Percentiles rank a stretch among this genome's conserved stretches.
Conservation (phyloP, 768 basidiomycete genomes). For the Bullera alba region DNA sequence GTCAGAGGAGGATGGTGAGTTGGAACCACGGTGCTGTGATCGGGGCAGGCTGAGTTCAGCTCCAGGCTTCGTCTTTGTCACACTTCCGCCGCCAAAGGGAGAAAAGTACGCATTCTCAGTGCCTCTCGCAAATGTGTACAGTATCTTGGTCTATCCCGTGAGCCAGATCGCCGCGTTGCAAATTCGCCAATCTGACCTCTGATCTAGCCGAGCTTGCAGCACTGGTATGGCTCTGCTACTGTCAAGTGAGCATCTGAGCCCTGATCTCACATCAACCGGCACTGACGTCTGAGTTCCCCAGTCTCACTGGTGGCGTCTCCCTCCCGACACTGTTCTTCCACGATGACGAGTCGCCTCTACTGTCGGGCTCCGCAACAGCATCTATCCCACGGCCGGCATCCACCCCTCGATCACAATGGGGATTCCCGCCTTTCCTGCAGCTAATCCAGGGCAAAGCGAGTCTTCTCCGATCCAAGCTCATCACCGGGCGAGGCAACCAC, state of each 20-base stretch:
- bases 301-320: conserved; percentile 48
- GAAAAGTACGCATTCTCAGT: conserved; percentile 96
- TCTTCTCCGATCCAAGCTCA: conserved; percentile 71
- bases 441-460: conserved; percentile 71
- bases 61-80: conserved; percentile 74
- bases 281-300: neutral
- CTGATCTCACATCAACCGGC: neutral
- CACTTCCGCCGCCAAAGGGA: conserved; percentile 71
- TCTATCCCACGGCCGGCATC: too few species aligned
- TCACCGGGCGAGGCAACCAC: conserved; percentile 19
- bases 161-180: conserved; percentile 47
- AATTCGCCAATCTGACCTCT: conserved; percentile 4
- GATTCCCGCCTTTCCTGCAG: conserved; percentile 75
- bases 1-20: conserved; percentile 25
- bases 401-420: conserved; percentile 53
- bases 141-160: conserved; percentile 78
- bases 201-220: conserved; percentile 31
- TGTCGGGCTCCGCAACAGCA: conserved; percentile 14
- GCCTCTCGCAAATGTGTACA: conserved; percentile 79
- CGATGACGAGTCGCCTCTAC: conserved; percentile 76
- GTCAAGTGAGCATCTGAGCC: conserved; percentile 81
- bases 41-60: neutral
- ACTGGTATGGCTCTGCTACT: conserved; percentile 48
- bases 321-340: conserved; percentile 90
- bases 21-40: neutral